Percentiles rank a stretch among this genome's conserved stretches.
Conservation (phyloP, 2,329 filamentous ascomycete species). For the Macrophomina pseudophaseolina region DNA sequence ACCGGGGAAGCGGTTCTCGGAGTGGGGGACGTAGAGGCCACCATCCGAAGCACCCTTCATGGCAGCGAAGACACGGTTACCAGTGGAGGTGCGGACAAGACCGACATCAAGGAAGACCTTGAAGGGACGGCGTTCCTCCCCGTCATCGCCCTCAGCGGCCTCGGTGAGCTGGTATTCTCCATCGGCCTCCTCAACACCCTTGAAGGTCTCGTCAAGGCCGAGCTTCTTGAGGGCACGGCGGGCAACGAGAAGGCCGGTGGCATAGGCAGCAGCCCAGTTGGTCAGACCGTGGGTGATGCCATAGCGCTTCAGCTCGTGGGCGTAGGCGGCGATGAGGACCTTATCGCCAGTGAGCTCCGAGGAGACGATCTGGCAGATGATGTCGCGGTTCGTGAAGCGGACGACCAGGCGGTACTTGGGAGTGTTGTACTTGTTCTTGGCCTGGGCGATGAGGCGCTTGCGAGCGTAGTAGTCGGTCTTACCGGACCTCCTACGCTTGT, state of each 20-base stretch:
- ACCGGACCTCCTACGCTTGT: slow-evolving; percentile 92
- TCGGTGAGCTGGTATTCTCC: slow-evolving; percentile 97
- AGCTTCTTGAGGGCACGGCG: slow-evolving; percentile 98
- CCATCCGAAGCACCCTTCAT: slow-evolving; percentile 99
- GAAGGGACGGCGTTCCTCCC: slow-evolving; percentile 96
- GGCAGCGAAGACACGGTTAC: slow-evolving; percentile 98
- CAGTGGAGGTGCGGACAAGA: slow-evolving; percentile 95
- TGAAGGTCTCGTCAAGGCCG: slow-evolving; percentile 88
- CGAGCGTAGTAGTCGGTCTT: slow-evolving; percentile 99
- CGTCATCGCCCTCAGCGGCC: slow-evolving; percentile 87
- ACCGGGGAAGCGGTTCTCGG: slow-evolving; percentile 99
- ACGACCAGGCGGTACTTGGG: slow-evolving; percentile 99
- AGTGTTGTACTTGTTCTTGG: slow-evolving; percentile 99
- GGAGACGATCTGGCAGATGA: slow-evolving; percentile 95
- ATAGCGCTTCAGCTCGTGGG: slow-evolving; percentile 97
- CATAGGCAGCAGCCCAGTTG: slow-evolving; percentile 99
- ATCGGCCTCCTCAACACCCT: slow-evolving; percentile 94
- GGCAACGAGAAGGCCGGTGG: slow-evolving; percentile 94
- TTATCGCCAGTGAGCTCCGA: slow-evolving; percentile 98
- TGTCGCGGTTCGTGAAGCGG: slow-evolving; percentile 99
- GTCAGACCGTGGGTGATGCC: slow-evolving; percentile 98
- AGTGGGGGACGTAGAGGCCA: slow-evolving; percentile 96
- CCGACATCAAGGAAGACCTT: slow-evolving; percentile 99
- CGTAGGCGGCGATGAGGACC: slow-evolving; percentile 89
- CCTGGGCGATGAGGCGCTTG: slow-evolving; percentile 99